Evolutionary conservation across 2,329 filamentous ascomycete genomes (phyloP).

Genomic region (Cephalotrichum gorgonifer): DNA sequence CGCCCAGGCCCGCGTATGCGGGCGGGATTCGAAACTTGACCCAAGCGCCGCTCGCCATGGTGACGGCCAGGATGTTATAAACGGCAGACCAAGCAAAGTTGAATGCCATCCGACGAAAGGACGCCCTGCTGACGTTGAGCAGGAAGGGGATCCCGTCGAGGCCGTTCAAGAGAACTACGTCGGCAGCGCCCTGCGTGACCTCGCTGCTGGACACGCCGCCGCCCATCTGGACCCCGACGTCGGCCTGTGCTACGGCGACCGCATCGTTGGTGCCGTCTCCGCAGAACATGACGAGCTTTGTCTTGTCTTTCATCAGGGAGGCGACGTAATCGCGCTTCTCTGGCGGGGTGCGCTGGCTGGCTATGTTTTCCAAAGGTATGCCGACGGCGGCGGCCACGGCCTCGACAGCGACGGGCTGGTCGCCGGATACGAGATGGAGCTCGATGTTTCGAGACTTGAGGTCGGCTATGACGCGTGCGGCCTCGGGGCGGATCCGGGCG

Average conservation of each 20-base stretch:
- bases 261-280: constrained; percentile 59
- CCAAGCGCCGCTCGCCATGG: constrained; percentile 49
- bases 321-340: constrained; percentile 45
- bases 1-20: constrained; percentile 47
- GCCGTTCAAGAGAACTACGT: constrained; percentile 44
- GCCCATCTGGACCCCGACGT: constrained; percentile 49
- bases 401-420: constrained; percentile 36
- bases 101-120: constrained; percentile 35
- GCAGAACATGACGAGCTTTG: constrained; percentile 39
- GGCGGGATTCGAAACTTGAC: constrained; percentile 39
- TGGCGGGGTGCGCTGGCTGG: constrained; percentile 34
- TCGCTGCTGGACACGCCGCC: constrained; percentile 33
- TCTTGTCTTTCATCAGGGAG: constrained; percentile 18
- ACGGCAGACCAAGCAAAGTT: constrained; percentile 54
- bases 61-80: constrained; percentile 52
- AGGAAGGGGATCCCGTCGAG: constrained; percentile 39
- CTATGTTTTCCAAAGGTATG: constrained; percentile 23
- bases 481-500: constrained; percentile 24
- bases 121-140: constrained; percentile 31
- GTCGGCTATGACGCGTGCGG: constrained; percentile 28
- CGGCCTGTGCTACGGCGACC: constrained; percentile 47
- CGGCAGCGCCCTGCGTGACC: constrained; percentile 42
- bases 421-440: constrained; percentile 47
- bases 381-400: constrained; percentile 32
- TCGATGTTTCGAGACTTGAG: constrained; percentile 35